Conservation (phyloP, 179 eudicot species). For the Beta lomatogona region DNA sequence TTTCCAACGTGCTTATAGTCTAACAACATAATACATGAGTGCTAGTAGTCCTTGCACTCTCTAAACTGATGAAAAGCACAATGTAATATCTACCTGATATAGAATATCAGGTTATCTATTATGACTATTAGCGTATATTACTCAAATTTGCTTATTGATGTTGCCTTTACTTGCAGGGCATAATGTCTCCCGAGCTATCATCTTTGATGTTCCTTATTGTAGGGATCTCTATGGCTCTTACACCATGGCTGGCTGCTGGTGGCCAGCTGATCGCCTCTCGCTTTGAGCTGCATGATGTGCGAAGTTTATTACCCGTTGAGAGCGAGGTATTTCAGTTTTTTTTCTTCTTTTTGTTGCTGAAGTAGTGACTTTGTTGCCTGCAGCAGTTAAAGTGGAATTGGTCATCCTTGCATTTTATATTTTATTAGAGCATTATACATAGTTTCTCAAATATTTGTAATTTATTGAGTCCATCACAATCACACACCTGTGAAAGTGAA, state of each 20-base stretch:
- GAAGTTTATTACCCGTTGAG: constrained; percentile 89
- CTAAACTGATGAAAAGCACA: not conserved
- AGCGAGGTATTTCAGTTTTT: constrained; percentile 69
- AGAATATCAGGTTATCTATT: not conserved
- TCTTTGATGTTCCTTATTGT: constrained; percentile 94
- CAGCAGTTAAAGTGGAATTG: not conserved
- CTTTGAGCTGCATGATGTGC: constrained; percentile 90
- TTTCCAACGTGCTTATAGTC: not conserved
- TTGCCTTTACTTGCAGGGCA: constrained; percentile 65
- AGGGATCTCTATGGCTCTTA: constrained; percentile 95
- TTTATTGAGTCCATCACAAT: not conserved
- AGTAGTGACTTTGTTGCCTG: not conserved
- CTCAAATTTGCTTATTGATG: constrained; percentile 20
- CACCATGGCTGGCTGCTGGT: constrained; percentile 98
- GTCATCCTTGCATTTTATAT: constrained; percentile 3
- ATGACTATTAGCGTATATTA: not conserved
- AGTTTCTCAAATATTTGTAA: not conserved
- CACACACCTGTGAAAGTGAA: not conserved
- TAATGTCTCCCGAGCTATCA: constrained; percentile 89
- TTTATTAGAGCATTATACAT: not conserved
- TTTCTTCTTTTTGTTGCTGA: not conserved
- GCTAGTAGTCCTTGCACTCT: not conserved
- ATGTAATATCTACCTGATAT: not conserved
- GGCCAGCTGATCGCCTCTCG: constrained; percentile 97
- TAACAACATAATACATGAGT: not conserved